A percentile compares a stretch with the other conserved stretches of the same genome.
Evolutionary conservation across 2,329 filamentous ascomycete genomes (phyloP).

Genomic region (Rhynchosporium agropyri): DNA sequence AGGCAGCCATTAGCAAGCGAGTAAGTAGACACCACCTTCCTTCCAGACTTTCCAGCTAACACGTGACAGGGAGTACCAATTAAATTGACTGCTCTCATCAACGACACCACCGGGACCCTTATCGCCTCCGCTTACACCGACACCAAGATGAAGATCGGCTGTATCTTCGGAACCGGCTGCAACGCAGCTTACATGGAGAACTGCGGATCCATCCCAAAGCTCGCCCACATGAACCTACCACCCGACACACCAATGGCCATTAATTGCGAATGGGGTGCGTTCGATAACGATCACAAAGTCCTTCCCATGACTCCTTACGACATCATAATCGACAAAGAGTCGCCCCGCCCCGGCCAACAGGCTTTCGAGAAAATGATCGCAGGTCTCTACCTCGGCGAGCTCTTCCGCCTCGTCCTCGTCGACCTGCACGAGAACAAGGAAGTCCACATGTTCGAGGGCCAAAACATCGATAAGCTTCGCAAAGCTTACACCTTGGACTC

Average conservation of each 20-base stretch:
- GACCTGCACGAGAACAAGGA: slow-evolving; percentile 81
- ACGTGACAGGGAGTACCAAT: slow-evolving; percentile 77
- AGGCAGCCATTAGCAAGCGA: slow-evolving; percentile 71
- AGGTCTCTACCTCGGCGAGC: slow-evolving; percentile 89
- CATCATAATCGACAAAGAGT: slow-evolving; percentile 84
- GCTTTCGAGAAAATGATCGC: slow-evolving; percentile 98
- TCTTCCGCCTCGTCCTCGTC: slow-evolving; percentile 85
- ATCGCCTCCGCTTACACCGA: slow-evolving; percentile 99
- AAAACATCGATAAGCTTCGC: slow-evolving; percentile 78
- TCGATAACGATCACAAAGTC: slow-evolving; percentile 90
- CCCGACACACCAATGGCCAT: slow-evolving; percentile 86
- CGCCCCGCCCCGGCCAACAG: slow-evolving; percentile 90
- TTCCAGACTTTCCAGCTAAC: slow-evolving; percentile 25
- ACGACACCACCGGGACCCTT: slow-evolving; percentile 95
- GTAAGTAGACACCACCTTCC: slow-evolving; percentile 48
- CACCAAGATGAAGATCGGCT: slow-evolving; percentile 87
- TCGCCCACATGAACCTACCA: slow-evolving; percentile 87
- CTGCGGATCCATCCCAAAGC: slow-evolving; percentile 87
- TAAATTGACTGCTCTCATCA: slow-evolving; percentile 90
- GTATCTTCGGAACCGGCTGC: slow-evolving; percentile 97
- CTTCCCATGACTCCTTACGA: slow-evolving; percentile 87
- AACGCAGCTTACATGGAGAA: slow-evolving; percentile 99
- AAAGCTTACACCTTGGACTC: slow-evolving; percentile 90
- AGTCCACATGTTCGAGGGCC: slow-evolving; percentile 76
- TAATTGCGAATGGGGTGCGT: slow-evolving; percentile 97